phyloP scores from a whole-genome alignment of 2,329 filamentous ascomycete genomes.

The Sporothrix dimorphospora region DNA sequence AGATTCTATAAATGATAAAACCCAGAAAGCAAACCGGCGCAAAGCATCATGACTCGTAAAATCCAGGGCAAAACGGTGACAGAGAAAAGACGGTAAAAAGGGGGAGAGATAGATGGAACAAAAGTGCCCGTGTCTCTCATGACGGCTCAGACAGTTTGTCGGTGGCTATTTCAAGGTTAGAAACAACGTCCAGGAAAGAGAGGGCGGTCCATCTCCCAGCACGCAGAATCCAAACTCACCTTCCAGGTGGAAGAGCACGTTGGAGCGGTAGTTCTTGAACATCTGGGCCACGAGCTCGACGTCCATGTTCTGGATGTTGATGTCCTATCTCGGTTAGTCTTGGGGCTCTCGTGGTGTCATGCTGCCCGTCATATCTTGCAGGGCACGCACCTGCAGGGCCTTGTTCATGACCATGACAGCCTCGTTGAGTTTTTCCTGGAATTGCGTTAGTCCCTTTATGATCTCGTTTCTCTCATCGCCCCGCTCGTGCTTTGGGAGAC shows the following conservation, averaged over 20 bases:
- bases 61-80: background rate
- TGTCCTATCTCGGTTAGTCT: slow-evolving; percentile 63
- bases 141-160: slow-evolving; percentile 34
- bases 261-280: slow-evolving; percentile 99
- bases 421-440: slow-evolving; percentile 94
- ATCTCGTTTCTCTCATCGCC: too few relatives aligned
- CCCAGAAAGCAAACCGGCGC: background rate
- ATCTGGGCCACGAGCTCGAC: slow-evolving; percentile 97
- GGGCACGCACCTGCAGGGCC: slow-evolving; percentile 85
- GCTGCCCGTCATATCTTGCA: too few relatives aligned
- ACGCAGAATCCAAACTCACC: slow-evolving; percentile 57
- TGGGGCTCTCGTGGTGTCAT: background rate
- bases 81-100: background rate
- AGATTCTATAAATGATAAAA: background rate
- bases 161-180: slow-evolving; percentile 29
- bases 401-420: slow-evolving; percentile 91
- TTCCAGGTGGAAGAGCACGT: slow-evolving; percentile 95
- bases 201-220: background rate
- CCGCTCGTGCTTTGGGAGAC: too few relatives aligned
- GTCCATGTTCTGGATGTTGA: slow-evolving; percentile 99
- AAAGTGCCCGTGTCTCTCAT: background rate
- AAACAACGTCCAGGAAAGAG: background rate
- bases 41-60: slow-evolving; percentile 11
- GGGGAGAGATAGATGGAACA: background rate
- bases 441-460: too few relatives aligned